phyloP scores from a whole-genome alignment of 2,329 filamentous ascomycete species.

The Sporothrix inflata region DNA sequence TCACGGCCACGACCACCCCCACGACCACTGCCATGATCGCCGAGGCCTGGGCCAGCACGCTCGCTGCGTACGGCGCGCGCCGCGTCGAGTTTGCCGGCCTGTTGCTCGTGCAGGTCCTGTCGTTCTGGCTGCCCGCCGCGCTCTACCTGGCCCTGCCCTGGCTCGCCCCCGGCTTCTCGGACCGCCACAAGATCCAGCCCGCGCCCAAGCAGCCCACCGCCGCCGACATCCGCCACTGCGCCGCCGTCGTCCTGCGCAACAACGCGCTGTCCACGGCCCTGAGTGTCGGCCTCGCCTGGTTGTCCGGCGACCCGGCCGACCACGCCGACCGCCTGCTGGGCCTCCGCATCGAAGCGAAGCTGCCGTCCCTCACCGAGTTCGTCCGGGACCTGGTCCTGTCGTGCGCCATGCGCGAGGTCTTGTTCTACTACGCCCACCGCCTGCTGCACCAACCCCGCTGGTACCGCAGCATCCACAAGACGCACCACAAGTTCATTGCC shows the following conservation, averaged over 20 bases:
- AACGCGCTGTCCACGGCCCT: constrained; percentile 48
- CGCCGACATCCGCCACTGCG: constrained; percentile 50
- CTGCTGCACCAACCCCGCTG: constrained; percentile 53
- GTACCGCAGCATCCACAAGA: constrained; percentile 58
- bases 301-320: neutral
- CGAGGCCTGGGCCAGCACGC: constrained; percentile 33
- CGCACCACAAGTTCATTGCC: constrained; percentile 59
- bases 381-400: constrained; percentile 48
- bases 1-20: no score
- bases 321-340: constrained; percentile 36
- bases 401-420: constrained; percentile 50
- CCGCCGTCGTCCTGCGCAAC: constrained; percentile 51
- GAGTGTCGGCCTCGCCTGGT: constrained; percentile 34
- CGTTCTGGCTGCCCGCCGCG: constrained; percentile 51
- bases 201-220: constrained; percentile 53
- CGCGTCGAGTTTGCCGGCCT: constrained; percentile 49
- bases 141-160: constrained; percentile 50
- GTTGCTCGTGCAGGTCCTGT: constrained; percentile 46
- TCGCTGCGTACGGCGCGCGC: constrained; percentile 34
- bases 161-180: constrained; percentile 52
- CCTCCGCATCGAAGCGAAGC: constrained; percentile 45
- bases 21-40: no score
- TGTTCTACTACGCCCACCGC: constrained; percentile 62
- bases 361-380: constrained; percentile 46
- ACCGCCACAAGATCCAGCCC: constrained; percentile 58